Conservation (phyloP, 1,284 basidiomycete genomes). For the Cutaneotrichosporon sp. region DNA sequence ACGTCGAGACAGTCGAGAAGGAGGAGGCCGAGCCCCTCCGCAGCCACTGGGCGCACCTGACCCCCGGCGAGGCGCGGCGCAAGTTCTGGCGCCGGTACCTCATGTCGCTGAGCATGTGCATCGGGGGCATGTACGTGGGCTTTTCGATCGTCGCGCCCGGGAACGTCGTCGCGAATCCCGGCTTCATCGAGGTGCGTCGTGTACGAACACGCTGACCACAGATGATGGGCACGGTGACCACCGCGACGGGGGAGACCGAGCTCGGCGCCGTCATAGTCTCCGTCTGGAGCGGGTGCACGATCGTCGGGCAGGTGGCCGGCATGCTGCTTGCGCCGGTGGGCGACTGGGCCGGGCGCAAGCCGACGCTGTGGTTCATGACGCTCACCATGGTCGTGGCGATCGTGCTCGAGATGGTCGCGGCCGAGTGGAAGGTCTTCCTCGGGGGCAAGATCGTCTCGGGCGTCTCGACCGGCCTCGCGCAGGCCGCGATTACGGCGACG, state of each 20-base stretch:
- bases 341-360: conserved; percentile 5
- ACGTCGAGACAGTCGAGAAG: no score
- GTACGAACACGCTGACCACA: not conserved
- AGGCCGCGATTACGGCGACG: conserved; percentile 3
- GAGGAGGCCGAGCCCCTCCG: no score
- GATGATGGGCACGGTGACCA: conserved; percentile 8
- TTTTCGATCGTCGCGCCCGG: conserved; percentile 20
- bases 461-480: conserved; percentile 18
- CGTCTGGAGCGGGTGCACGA: conserved; percentile 12
- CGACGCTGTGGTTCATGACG: conserved; percentile 11
- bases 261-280: conserved; percentile 13
- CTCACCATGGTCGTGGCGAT: conserved; percentile 9
- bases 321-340: conserved; percentile 7
- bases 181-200: conserved; percentile 2
- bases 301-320: conserved; percentile 2
- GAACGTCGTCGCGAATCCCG: conserved; percentile 11
- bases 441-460: conserved; percentile 36
- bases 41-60: no score
- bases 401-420: conserved; percentile 31
- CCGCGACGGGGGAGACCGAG: conserved; percentile 3
- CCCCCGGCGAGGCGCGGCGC: not conserved
- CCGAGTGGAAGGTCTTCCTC: conserved; percentile 31
- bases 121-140: conserved; percentile 26
- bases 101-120: conserved; percentile 10
- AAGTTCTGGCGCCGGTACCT: conserved; percentile 24